A percentile compares a stretch with the other conserved stretches of the same genome.
phyloP scores from a whole-genome alignment of 78 protist species.

The Guillardia theta region DNA sequence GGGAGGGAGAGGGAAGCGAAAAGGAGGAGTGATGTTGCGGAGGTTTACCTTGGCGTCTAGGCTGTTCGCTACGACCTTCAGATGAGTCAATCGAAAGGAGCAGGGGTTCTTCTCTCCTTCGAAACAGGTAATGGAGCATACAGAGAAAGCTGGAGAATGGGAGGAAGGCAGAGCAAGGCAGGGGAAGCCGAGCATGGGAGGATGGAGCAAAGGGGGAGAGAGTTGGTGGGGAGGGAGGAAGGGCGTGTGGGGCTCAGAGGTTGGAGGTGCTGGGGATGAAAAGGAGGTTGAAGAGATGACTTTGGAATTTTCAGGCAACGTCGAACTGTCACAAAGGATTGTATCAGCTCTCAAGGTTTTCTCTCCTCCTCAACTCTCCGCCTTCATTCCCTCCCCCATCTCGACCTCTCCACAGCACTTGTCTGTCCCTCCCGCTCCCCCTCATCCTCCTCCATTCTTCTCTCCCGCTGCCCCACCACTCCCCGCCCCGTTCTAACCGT shows the following conservation, averaged over 20 bases:
- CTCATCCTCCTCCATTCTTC: too few relatives aligned
- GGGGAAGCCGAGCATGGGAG: not conserved
- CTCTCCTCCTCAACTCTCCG: too few relatives aligned
- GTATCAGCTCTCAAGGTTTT: not conserved
- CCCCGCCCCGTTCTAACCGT: too few relatives aligned
- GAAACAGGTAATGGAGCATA: conserved; percentile 39
- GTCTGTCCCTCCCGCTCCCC: too few relatives aligned
- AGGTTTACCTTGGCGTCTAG: too few relatives aligned
- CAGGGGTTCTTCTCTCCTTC: conserved; percentile 55
- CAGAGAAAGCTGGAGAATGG: not conserved
- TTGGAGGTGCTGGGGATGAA: not conserved
- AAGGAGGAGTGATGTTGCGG: too few relatives aligned
- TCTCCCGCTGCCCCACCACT: too few relatives aligned
- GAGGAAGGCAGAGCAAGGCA: not conserved
- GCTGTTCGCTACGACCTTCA: not conserved
- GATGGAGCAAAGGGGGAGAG: not conserved
- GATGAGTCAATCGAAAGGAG: conserved; percentile 12
- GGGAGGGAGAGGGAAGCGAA: too few relatives aligned
- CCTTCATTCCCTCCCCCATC: too few relatives aligned
- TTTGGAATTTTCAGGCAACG: not conserved
- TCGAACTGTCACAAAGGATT: not conserved
- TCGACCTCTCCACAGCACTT: too few relatives aligned
- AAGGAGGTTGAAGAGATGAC: not conserved
- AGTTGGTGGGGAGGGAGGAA: not conserved
- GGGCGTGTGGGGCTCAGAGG: not conserved